These are phyloP conservation scores for Tylopilus balloui DNA, from an alignment of 768 basidiomycete species.

Conservation along the genomic window DNA sequence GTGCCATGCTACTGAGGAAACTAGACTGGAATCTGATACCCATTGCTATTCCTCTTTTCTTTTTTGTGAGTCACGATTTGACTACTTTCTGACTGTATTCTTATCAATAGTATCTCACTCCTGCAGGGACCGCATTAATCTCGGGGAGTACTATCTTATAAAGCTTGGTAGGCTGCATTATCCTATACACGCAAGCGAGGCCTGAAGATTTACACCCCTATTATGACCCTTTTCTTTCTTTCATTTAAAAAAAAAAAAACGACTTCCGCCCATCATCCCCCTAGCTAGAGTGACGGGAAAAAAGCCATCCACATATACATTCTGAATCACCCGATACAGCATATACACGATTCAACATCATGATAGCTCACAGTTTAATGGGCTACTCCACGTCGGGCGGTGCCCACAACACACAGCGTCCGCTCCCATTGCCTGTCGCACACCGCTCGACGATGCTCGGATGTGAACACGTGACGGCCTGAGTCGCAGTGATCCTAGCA, in stretches of 20 bases:
- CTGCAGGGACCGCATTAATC: background rate
- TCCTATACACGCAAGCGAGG: too few relatives aligned
- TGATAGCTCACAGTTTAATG: background rate
- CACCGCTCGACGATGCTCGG: slow-evolving; percentile 69
- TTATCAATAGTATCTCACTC: background rate
- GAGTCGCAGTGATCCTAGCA: slow-evolving; percentile 69
- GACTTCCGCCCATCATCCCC: too few relatives aligned
- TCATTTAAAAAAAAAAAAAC: too few relatives aligned
- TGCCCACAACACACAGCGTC: slow-evolving; percentile 79
- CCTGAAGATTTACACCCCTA: too few relatives aligned
- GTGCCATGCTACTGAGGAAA: background rate
- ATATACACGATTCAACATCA: background rate
- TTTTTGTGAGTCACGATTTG: background rate
- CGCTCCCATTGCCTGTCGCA: slow-evolving; percentile 74
- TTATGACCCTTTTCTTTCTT: too few relatives aligned
- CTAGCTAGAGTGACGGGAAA: too few relatives aligned
- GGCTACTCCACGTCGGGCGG: slow-evolving; percentile 28
- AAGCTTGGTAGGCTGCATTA: too few relatives aligned
- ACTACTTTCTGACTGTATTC: background rate
- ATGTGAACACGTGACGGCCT: slow-evolving; percentile 89
- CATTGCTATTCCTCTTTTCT: background rate
- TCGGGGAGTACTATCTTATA: background rate
- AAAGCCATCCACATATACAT: too few relatives aligned
- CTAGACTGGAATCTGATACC: background rate
- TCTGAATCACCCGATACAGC: background rate